Evolutionary conservation across 2,329 filamentous ascomycete genomes (phyloP), one percentile per base, ranked within the genome.

Genomic region (Clonostachys solani): DNA sequence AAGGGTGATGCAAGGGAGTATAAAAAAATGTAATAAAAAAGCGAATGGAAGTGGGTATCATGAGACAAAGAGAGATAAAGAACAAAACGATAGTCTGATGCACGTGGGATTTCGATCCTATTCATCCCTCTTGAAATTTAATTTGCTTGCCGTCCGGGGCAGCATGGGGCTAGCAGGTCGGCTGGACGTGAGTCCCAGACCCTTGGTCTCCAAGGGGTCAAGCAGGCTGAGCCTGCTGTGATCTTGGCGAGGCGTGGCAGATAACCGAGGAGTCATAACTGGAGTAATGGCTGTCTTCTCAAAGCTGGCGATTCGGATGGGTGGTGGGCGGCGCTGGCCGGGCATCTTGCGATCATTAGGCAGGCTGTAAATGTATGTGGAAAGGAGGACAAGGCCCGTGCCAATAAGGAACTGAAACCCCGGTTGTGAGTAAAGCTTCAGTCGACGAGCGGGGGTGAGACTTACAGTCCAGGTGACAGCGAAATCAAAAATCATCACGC

Each of bases 401-500:
- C 94, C 94, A 44, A 90, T 51, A 36, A 95, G 59, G 64, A 95
- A 96, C 92, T 96, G 45, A 41, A 33, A 37, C 12, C 13, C 42
- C 17, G 40, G 42, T 37, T 34, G 6, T 15, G 10, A 23, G 45
- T 42, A 50, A 45, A 45, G 43, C 12, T 12, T 2, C 9, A n/a
- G 18, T 7, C 23, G 16, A 12, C 19, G 33, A 6, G 42, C 10
- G 6, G 19, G 33, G 3, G 36, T n/a, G 9, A 5, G 16, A 75
- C 87, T 71, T 78, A 95, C 90, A 54, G 83, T 81, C 23, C 75
- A 59, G 1, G 86, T 88, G 40, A 94, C 78, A 43, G 82, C 68
- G 54, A 95, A 89, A 44, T 92, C 79, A 63, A 97, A 96, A 54
- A 96, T 86, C 67, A 83, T 85, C 2, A 95, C 79, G 60, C 91